Conservation (phyloP, 768 basidiomycete species). For the Termitomyces heimii region DNA sequence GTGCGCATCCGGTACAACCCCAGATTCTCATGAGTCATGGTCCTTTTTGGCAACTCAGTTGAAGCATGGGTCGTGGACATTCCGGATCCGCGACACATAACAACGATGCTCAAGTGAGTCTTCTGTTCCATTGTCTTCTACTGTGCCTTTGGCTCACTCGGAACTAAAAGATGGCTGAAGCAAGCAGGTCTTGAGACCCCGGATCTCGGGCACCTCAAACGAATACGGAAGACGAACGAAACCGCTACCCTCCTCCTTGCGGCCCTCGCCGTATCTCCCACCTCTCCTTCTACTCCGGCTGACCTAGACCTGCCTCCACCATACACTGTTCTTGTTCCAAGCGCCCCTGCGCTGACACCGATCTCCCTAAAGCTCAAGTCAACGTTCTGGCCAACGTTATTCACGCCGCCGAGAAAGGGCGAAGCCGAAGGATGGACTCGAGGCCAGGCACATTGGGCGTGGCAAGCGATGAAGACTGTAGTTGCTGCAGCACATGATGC, state of each 20-base stretch:
- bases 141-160: background rate
- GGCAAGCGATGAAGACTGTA: slow-evolving; percentile 53
- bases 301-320: slow-evolving; percentile 43
- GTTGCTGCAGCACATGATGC: slow-evolving; percentile 45
- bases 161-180: slow-evolving; percentile 58
- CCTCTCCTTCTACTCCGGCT: slow-evolving; percentile 44
- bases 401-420: slow-evolving; percentile 61
- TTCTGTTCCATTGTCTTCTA: background rate
- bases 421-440: slow-evolving; percentile 64
- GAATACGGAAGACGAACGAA: slow-evolving; percentile 51
- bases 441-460: slow-evolving; percentile 69
- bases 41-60: slow-evolving; percentile 31
- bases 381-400: slow-evolving; percentile 82
- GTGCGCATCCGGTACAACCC: slow-evolving; percentile 25
- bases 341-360: slow-evolving; percentile 58
- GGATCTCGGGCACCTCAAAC: slow-evolving; percentile 69
- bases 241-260: slow-evolving; percentile 53
- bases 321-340: slow-evolving; percentile 58
- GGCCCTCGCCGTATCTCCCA: slow-evolving; percentile 33
- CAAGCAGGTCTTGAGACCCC: slow-evolving; percentile 52
- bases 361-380: slow-evolving; percentile 63
- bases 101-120: slow-evolving; percentile 56
- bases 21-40: background rate
- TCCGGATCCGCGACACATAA: slow-evolving; percentile 51
- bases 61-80: slow-evolving; percentile 78